Conservation (phyloP, 257 asterid species). For the Solanum neorickii region DNA sequence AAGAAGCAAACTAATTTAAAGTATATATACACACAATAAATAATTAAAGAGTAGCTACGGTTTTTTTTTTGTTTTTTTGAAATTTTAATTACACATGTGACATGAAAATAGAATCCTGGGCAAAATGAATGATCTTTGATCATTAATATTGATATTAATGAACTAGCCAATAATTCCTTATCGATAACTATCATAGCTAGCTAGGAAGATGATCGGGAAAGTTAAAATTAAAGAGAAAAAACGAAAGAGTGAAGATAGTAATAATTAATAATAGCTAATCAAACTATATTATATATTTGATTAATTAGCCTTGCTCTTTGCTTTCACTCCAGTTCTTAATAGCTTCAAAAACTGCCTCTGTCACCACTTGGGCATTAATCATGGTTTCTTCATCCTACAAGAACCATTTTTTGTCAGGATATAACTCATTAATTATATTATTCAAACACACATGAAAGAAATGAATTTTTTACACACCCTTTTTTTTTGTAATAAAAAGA, state of each 20-base stretch:
- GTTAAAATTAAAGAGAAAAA: neutral
- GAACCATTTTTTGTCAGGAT: neutral
- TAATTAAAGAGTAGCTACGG: neutral
- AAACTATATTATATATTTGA: neutral
- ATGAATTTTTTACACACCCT: neutral
- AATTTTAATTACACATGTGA: neutral
- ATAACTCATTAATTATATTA: neutral
- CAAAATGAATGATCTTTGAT: slow-evolving; percentile 3
- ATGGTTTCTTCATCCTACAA: slow-evolving; percentile 44
- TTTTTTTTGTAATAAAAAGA: neutral
- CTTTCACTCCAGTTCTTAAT: slow-evolving; percentile 69
- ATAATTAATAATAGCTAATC: neutral
- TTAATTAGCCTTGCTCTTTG: slow-evolving; percentile 1
- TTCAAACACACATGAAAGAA: neutral
- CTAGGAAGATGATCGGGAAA: neutral
- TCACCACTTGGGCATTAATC: slow-evolving; percentile 44
- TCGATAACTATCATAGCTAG: neutral
- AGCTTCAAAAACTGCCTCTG: slow-evolving; percentile 45
- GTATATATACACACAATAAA: neutral
- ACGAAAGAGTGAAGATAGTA: neutral
- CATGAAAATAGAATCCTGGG: neutral
- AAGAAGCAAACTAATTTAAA: neutral
- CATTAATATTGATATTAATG: neutral
- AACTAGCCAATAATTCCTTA: neutral
- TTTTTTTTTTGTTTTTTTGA: no score